Evolutionary conservation across 1,284 basidiomycete genomes (phyloP), one percentile per base, ranked within the genome.

Genomic region (Phylloboletellus chloephorus): DNA sequence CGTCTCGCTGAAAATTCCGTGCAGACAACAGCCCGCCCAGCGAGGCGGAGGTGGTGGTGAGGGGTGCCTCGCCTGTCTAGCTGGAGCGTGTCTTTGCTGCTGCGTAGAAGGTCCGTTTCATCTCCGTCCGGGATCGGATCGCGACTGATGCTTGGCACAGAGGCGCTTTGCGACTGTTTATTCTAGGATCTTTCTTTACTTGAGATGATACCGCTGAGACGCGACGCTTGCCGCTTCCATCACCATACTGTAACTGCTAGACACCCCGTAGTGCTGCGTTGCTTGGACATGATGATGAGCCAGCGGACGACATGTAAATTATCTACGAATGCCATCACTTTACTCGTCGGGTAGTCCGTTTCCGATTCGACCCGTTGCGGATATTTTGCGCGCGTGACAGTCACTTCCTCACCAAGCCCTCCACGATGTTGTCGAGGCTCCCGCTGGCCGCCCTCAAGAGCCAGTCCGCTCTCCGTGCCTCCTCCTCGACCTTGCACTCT

Each of bases 361-460:
- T 59, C 60, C 60, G 60, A 61, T 59, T 65, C 56, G 44, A 56
- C 60, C 60, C 60, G 64, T 48, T 20, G 29, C 39, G 16, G 7
- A 37, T 44, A 51, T 41, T 46, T 48, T 41, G 47, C 26, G 35
- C 40, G 54, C 43, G 38, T 52, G 59, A 47, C 41, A 56, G 52
- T 57, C 43, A 53, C 52, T 36, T 6, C 17, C 26, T 53, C 59
- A 58, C 63, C 60, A 61, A 71, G 66, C 58, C 62, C 54, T 53
- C 60, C 63, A 80, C 79, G 82, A 84, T 85, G 82, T 66, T 83
- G 60, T 77, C 80, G 67, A 85, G 79, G 78, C 73, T 84, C 68
- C 78, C 79, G 59, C 73, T 73, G 66, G 75, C 74, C 67, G 73
- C 74, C 67, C 70, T 82, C 63, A 77, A 71, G 33, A 36, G 38